phyloP scores from a whole-genome alignment of 805 yeast species.

The Sungouiozyma ichnusensis region DNA sequence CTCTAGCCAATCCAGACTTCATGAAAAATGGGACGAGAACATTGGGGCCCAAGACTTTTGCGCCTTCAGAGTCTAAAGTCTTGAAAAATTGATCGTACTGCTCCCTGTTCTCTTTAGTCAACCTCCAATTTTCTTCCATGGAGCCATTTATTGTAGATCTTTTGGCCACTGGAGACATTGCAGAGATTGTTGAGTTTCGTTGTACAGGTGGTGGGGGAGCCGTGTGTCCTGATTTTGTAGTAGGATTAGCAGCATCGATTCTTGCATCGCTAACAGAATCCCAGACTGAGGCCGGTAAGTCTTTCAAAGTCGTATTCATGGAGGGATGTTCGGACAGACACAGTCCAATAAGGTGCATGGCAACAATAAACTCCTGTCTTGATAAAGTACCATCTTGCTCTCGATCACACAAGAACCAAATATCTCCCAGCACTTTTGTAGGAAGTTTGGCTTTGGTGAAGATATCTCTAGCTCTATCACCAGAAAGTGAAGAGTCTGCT shows the following conservation, averaged over 20 bases:
- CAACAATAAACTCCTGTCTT: conserved; percentile 70
- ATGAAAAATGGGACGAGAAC: conserved; percentile 82
- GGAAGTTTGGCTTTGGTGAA: conserved; percentile 84
- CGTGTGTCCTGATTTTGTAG: background rate
- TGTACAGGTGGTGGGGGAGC: conserved; percentile 1
- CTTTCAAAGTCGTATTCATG: conserved; percentile 45
- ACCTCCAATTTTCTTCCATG: conserved; percentile 37
- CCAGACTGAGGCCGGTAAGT: conserved; percentile 36
- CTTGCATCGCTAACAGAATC: conserved; percentile 19
- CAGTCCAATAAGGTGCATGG: conserved; percentile 85
- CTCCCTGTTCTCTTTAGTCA: conserved; percentile 53
- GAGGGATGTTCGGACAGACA: conserved; percentile 51
- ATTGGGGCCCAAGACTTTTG: conserved; percentile 57
- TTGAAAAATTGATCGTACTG: conserved; percentile 74
- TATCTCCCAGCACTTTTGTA: conserved; percentile 62
- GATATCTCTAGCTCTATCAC: conserved; percentile 69
- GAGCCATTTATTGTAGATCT: conserved; percentile 4
- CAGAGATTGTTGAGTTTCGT: too few species aligned
- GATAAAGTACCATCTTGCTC: conserved; percentile 60
- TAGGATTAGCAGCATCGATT: background rate
- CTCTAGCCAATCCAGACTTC: conserved; percentile 78
- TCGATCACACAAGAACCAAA: conserved; percentile 82
- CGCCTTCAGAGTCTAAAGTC: conserved; percentile 52
- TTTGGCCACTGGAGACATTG: conserved; percentile 5
- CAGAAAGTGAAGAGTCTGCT: conserved; percentile 37